Base-by-base conservation (phyloP, 768 basidiomycete genomes). In the Leucogyrophana mollusca region DNA sequence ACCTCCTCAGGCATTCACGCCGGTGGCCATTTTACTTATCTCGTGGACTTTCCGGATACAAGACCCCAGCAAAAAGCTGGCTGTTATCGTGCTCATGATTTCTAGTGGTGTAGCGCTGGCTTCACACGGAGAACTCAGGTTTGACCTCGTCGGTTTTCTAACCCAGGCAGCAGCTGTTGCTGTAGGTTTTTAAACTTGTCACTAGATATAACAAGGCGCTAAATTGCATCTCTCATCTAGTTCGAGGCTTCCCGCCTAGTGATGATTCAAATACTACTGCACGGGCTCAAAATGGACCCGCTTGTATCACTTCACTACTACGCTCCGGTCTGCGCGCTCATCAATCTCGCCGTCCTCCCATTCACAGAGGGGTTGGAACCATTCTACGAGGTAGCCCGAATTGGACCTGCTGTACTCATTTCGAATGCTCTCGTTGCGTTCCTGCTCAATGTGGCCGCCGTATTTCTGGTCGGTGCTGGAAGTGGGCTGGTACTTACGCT, bases 241-340 rank as follows among this genome's bases (percentile, higher is more conserved):
- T 97, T 97, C 61, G 95, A 99, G 68, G 87, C 92, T 1, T 87
- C 89, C 16, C 87, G 95, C 33, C 79, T 98, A 10, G 93, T 98
- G 18, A 93, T 96, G 83, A 97, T 98, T 50, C 90, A 98, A 64
- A 82, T 94, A 43, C 82, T 98, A 33, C 74, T 98, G 0, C 92
- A 96, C 60, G 94, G 94, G 30, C 72, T 96, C 59, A 96, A 96
- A 71, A 97, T 98, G 94, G 93, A 96, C 60, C 95, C 95, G 0
- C 79, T 97, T 5, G 90, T 93, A 17, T 96, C 94, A 5, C 68
- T 98, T 42, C 90, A 98, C 72, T 97, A 95, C 72, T 96, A 94
- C 61, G 94, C 94, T 9, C 94, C 94, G 11, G 90, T 97, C 42
- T 98, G 95, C 65, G 93, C 95, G 0, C 64, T 73, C 50, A 89